phyloP scores from a whole-genome alignment of 2,329 filamentous ascomycete genomes.

The Colletotrichum sp. region DNA sequence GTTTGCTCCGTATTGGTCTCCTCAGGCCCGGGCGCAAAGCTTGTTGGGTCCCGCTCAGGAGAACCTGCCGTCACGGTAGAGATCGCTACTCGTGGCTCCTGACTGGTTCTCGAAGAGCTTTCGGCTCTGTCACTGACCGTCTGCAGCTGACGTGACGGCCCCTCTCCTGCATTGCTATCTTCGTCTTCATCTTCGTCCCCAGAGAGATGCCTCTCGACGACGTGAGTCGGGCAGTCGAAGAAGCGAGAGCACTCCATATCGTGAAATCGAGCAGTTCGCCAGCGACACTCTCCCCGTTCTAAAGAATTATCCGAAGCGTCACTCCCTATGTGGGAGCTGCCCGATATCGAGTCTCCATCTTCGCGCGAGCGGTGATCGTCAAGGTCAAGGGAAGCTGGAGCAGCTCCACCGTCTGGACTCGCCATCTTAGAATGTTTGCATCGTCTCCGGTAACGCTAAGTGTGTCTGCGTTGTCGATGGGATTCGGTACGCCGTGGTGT shows the following conservation, averaged over 20 bases:
- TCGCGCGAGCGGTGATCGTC: constrained; percentile 22
- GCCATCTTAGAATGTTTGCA: constrained; percentile 36
- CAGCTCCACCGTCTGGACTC: constrained; percentile 31
- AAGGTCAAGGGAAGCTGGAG: constrained; percentile 23
- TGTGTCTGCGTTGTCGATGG: background rate
- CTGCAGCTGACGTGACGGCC: background rate
- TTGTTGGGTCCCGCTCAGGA: constrained; percentile 3
- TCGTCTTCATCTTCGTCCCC: constrained; percentile 28
- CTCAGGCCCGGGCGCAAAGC: constrained; percentile 19
- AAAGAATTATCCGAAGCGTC: constrained; percentile 23
- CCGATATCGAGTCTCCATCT: constrained; percentile 26
- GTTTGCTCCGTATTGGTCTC: constrained; percentile 1
- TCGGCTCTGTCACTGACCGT: background rate
- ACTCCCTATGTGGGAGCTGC: constrained; percentile 46
- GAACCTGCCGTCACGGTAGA: background rate
- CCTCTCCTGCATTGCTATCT: background rate
- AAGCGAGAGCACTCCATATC: constrained; percentile 51
- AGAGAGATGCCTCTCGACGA: constrained; percentile 41
- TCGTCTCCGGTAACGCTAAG: background rate
- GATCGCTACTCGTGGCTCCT: background rate
- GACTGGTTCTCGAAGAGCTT: background rate
- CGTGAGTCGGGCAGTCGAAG: constrained; percentile 55
- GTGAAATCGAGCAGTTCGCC: constrained; percentile 41
- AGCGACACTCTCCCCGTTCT: constrained; percentile 35
- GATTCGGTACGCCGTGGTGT: background rate